Conservation (phyloP, 1,139 yeast genomes). For the Hyphopichia buzzinii region DNA sequence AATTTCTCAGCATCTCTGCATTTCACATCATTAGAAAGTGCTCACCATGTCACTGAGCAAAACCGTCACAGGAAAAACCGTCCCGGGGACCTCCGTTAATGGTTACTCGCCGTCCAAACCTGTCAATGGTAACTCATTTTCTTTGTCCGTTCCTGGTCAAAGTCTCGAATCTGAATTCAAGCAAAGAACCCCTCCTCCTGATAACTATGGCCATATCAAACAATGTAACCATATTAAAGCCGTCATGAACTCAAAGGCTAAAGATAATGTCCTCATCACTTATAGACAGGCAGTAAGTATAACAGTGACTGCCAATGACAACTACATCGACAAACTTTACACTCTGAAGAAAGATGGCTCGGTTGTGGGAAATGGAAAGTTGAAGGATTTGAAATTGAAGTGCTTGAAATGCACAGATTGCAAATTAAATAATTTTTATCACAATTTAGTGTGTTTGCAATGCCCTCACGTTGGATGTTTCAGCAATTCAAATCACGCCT, state of each 20-base stretch:
- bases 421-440: slow-evolving; percentile 41
- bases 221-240: slow-evolving; percentile 57
- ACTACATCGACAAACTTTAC: slow-evolving; percentile 13
- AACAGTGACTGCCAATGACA: slow-evolving; percentile 24
- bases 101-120: neutral
- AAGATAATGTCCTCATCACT: slow-evolving; percentile 55
- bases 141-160: neutral
- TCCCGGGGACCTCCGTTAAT: slow-evolving; percentile 4
- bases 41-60: slow-evolving; percentile 11
- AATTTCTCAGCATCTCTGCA: too few species aligned
- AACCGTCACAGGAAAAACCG: slow-evolving; percentile 9
- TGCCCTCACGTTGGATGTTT: slow-evolving; percentile 83
- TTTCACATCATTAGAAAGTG: too few species aligned
- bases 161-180: neutral
- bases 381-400: slow-evolving; percentile 38
- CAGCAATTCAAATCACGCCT: slow-evolving; percentile 50
- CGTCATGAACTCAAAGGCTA: slow-evolving; percentile 54
- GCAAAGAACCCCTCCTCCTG: slow-evolving; percentile 20
- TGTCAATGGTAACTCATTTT: neutral
- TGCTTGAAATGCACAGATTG: slow-evolving; percentile 55
- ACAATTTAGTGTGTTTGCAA: slow-evolving; percentile 69
- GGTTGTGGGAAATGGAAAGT: slow-evolving; percentile 25
- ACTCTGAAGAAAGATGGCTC: slow-evolving; percentile 31
- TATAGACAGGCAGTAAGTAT: slow-evolving; percentile 58
- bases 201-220: slow-evolving; percentile 29